phyloP scores from a whole-genome alignment of 371 early-diverging fungal genomes.

The Syncephalastrum monosporum region DNA sequence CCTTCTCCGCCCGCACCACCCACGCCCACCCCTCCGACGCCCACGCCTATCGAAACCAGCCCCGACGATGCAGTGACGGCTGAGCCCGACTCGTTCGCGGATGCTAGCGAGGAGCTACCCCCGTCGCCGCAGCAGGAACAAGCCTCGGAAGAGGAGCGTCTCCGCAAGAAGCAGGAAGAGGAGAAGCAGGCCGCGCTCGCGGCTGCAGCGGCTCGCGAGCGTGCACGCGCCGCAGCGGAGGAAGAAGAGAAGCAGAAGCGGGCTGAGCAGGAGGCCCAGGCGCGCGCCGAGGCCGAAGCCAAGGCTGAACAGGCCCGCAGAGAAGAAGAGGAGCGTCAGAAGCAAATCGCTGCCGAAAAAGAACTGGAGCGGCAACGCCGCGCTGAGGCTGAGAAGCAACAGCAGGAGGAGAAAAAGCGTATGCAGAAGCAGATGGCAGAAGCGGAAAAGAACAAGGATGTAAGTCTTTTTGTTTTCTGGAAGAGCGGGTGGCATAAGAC shows the following conservation, averaged over 20 bases:
- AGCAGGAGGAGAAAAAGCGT: conserved; percentile 9
- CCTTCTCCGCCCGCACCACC: conserved; percentile 28
- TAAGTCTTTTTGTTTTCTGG: background rate
- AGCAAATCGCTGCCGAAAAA: conserved; percentile 6
- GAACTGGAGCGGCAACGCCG: conserved; percentile 12
- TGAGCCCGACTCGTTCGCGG: conserved; percentile 32
- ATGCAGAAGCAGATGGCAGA: conserved; percentile 24
- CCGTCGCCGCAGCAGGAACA: conserved; percentile 17
- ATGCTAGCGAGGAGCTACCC: conserved; percentile 27
- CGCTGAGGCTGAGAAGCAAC: conserved; percentile 12
- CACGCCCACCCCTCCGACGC: conserved; percentile 15
- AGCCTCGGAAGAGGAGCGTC: background rate
- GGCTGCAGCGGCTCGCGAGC: conserved; percentile 1
- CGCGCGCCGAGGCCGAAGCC: background rate
- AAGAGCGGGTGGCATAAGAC: background rate
- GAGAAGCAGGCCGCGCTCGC: background rate
- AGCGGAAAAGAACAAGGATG: conserved; percentile 33
- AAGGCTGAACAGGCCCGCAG: conserved; percentile 1
- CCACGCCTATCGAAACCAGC: conserved; percentile 15
- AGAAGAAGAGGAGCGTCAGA: background rate
- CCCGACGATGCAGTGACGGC: conserved; percentile 11
- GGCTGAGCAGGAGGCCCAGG: conserved; percentile 1
- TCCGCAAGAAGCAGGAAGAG: conserved; percentile 6
- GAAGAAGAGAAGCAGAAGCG: conserved; percentile 4
- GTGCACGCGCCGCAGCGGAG: conserved; percentile 4